Conservation (phyloP, 192 early-diverging fungal genomes). For the Backusella parvicylindrica region DNA sequence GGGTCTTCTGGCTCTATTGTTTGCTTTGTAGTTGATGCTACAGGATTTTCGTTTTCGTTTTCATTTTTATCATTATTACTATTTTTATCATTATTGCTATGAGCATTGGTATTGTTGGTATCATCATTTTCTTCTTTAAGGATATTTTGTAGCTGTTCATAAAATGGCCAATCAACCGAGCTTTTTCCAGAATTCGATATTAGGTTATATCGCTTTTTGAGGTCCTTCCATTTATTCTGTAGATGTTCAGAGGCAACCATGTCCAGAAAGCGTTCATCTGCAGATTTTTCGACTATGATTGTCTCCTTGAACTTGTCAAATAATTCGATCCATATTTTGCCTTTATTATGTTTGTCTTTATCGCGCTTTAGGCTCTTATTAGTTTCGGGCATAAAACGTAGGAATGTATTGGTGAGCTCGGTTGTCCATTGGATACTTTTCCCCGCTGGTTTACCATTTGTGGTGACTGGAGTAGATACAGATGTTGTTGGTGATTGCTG, state of each 20-base stretch:
- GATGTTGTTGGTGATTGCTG: neutral
- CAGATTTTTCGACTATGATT: neutral
- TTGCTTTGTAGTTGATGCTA: neutral
- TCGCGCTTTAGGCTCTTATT: neutral
- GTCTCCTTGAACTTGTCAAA: slow-evolving; percentile 4
- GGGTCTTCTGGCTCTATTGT: neutral
- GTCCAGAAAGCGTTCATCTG: neutral
- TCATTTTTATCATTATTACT: neutral
- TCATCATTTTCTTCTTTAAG: neutral
- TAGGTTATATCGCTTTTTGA: neutral
- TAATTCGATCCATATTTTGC: neutral
- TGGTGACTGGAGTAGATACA: neutral
- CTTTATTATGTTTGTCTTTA: neutral
- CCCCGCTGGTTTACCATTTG: neutral
- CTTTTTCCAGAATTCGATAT: neutral
- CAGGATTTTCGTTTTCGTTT: neutral
- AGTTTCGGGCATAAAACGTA: neutral
- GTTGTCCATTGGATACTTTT: neutral
- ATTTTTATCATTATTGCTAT: neutral
- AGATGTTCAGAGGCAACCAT: neutral
- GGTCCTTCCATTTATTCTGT: neutral
- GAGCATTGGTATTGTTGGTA: neutral
- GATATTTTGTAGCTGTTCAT: neutral
- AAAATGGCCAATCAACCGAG: neutral
- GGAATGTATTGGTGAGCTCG: neutral